phyloP scores from a whole-genome alignment of 345 rosid genomes.

The Viola odorata region DNA sequence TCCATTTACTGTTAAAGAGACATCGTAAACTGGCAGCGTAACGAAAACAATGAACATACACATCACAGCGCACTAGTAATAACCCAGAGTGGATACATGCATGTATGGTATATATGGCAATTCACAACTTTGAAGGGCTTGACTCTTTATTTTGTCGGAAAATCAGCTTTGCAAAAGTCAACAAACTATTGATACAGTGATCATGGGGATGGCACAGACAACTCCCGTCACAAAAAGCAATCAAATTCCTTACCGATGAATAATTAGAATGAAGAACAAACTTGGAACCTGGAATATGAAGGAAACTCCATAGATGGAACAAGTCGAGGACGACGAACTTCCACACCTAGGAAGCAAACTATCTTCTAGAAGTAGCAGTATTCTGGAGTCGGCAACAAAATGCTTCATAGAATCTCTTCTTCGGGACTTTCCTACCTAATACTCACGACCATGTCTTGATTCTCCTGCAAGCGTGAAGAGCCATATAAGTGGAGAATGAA shows the following conservation, averaged over 20 bases:
- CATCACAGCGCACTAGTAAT: too few species aligned
- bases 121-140: background rate
- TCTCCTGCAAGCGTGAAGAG: conserved; percentile 46
- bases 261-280: background rate
- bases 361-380: background rate
- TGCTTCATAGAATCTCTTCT: conserved; percentile 3
- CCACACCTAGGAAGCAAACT: conserved; percentile 3
- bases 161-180: background rate
- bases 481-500: background rate
- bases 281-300: conserved; percentile 1
- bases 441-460: conserved; percentile 45
- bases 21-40: too few species aligned
- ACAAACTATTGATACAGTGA: background rate
- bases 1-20: too few species aligned
- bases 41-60: too few species aligned
- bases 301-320: background rate
- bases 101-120: too few species aligned
- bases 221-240: background rate
- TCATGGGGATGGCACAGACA: background rate
- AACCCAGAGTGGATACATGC: too few species aligned
- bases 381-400: background rate
- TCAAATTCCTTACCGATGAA: background rate
- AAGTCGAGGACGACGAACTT: background rate
- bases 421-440: conserved; percentile 28
- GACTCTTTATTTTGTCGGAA: background rate